Percentiles rank a stretch among this genome's conserved stretches.
phyloP scores from a whole-genome alignment of 805 yeast genomes.

The Pichia nakasei region DNA sequence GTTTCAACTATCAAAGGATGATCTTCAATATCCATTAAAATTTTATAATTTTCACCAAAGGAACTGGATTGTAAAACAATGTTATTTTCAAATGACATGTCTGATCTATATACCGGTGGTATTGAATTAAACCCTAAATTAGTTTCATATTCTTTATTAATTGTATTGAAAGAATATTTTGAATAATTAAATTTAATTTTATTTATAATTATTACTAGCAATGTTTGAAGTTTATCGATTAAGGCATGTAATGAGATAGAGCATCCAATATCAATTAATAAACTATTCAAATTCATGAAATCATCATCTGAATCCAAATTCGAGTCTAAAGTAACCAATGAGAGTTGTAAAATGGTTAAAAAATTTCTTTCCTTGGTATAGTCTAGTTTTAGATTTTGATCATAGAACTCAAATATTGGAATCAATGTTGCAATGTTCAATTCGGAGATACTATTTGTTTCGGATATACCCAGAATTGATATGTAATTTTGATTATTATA shows the following conservation, averaged over 20 bases:
- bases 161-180: background rate
- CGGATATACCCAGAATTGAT: conserved; percentile 15
- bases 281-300: conserved; percentile 15
- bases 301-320: conserved; percentile 14
- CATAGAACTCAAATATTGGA: conserved; percentile 24
- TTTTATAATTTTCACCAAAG: conserved; percentile 5
- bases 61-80: conserved; percentile 10
- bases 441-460: conserved; percentile 6
- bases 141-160: conserved; percentile 11
- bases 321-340: conserved; percentile 15
- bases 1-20: conserved; percentile 7
- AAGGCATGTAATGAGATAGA: conserved; percentile 29
- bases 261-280: conserved; percentile 26
- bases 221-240: conserved; percentile 20
- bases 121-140: conserved; percentile 20
- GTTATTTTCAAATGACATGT: conserved; percentile 20
- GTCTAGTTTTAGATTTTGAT: conserved; percentile 24
- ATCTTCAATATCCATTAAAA: conserved; percentile 12
- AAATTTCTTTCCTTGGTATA: conserved; percentile 16
- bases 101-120: conserved; percentile 24
- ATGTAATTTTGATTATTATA: conserved; percentile 4
- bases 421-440: conserved; percentile 16
- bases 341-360: conserved; percentile 14
- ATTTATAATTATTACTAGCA: conserved; percentile 16
- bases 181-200: conserved; percentile 6